Evolutionary conservation across 2,329 filamentous ascomycete genomes (phyloP).

Genomic region (Herpotrichia juniperi): DNA sequence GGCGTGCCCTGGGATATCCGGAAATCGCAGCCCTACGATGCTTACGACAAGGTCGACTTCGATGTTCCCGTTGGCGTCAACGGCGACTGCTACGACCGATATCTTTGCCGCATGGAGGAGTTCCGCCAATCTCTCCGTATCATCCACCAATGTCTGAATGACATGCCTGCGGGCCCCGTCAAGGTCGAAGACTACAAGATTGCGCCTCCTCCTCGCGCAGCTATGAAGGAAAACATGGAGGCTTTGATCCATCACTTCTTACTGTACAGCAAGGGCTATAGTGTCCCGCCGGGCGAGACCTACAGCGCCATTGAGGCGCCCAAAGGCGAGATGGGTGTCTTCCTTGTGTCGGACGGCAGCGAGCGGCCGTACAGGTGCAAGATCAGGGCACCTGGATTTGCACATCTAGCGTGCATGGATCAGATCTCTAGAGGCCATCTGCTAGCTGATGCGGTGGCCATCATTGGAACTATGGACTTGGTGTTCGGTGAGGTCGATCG

Average conservation of each 20-base stretch:
- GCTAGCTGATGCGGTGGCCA: conserved; percentile 93
- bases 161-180: conserved; percentile 95
- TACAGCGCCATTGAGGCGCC: conserved; percentile 99
- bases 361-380: conserved; percentile 98
- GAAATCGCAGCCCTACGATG: conserved; percentile 96
- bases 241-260: conserved; percentile 99
- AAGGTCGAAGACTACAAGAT: conserved; percentile 99
- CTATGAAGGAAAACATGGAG: conserved; percentile 99
- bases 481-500: conserved; percentile 44
- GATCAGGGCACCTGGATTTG: conserved; percentile 95
- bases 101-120: conserved; percentile 99
- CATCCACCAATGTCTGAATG: conserved; percentile 98
- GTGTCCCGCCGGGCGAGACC: conserved; percentile 95
- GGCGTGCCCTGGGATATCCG: conserved; percentile 96
- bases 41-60: conserved; percentile 97
- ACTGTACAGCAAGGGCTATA: conserved; percentile 97
- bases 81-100: conserved; percentile 98
- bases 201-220: conserved; percentile 88
- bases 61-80: conserved; percentile 96
- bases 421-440: conserved; percentile 91
- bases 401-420: conserved; percentile 92
- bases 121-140: conserved; percentile 98
- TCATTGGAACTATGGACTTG: conserved; percentile 68
- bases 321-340: conserved; percentile 99
- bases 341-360: conserved; percentile 91